These are phyloP conservation scores for Sphagnum fallax DNA, from an alignment of 228 moss, liverwort and hornwort species.

Conservation along the genomic window DNA sequence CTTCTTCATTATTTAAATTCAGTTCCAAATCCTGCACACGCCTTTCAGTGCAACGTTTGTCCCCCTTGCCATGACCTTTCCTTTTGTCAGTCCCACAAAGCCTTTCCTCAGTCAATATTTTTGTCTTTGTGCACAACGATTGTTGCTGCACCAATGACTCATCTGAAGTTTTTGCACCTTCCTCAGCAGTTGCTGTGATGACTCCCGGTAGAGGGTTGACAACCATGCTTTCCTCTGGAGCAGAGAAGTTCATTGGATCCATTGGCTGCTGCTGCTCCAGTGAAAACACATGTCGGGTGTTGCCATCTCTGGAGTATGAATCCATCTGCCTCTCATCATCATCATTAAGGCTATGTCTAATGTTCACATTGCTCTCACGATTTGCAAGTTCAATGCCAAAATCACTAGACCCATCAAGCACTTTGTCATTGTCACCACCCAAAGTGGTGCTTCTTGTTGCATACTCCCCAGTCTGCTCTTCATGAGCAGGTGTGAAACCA, in stretches of 20 bases:
- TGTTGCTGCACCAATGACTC: conserved; percentile 43
- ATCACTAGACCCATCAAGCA: conserved; percentile 33
- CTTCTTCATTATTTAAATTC: conserved; percentile 47
- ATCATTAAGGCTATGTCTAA: conserved; percentile 15
- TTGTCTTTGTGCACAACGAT: conserved; percentile 16
- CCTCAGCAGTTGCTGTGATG: conserved; percentile 30
- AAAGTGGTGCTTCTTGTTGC: conserved; percentile 39
- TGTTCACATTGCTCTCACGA: conserved; percentile 9
- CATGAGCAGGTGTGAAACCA: conserved; percentile 26
- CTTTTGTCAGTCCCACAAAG: conserved; percentile 37
- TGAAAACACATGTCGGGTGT: conserved; percentile 41
- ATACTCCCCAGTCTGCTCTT: conserved; percentile 29
- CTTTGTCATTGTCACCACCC: conserved; percentile 35
- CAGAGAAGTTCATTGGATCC: conserved; percentile 42
- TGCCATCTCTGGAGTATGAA: conserved; percentile 41
- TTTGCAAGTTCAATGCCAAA: conserved; percentile 46
- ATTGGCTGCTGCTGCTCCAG: conserved; percentile 40
- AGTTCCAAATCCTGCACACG: conserved; percentile 27
- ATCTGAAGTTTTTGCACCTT: conserved; percentile 37
- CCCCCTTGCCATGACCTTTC: conserved; percentile 32
- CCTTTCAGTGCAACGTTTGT: conserved; percentile 32
- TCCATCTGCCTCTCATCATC: conserved; percentile 29
- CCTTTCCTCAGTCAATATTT: conserved; percentile 40
- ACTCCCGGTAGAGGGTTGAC: conserved; percentile 40
- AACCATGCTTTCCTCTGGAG: conserved; percentile 48